Evolutionary conservation across 768 basidiomycete genomes (phyloP).

Genomic region (Mycena metata): DNA sequence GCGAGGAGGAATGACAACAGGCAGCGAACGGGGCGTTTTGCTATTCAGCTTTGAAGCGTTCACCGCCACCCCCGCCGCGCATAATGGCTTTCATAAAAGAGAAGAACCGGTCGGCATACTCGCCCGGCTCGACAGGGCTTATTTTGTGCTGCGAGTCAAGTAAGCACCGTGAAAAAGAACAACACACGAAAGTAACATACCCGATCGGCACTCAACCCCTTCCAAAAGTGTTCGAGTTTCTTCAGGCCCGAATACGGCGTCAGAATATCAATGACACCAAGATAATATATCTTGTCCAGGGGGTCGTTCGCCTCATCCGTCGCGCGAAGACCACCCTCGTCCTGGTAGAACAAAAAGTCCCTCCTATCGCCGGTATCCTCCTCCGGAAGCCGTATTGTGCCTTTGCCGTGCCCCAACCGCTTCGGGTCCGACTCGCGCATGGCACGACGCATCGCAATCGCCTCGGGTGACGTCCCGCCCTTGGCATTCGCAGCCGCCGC

Average conservation of each 20-base stretch:
- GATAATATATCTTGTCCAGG: constrained; percentile 88
- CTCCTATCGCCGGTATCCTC: constrained; percentile 74
- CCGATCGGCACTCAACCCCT: constrained; percentile 87
- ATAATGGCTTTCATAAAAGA: constrained; percentile 88
- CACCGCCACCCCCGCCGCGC: constrained; percentile 81
- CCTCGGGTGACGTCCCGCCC: constrained; percentile 75
- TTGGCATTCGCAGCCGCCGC: constrained; percentile 70
- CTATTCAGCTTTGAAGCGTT: constrained; percentile 51
- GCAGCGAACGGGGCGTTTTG: background rate
- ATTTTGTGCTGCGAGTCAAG: constrained; percentile 82
- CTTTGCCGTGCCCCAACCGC: constrained; percentile 64
- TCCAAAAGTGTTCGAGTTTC: constrained; percentile 92
- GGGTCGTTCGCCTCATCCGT: constrained; percentile 87
- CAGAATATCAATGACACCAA: constrained; percentile 96
- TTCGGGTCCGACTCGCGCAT: constrained; percentile 88
- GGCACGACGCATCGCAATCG: constrained; percentile 86
- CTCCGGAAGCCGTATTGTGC: constrained; percentile 69
- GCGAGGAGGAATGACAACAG: constrained; percentile 3
- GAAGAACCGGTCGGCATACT: constrained; percentile 93
- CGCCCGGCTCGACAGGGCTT: constrained; percentile 88
- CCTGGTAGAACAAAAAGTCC: constrained; percentile 94
- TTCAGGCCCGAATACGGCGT: constrained; percentile 89
- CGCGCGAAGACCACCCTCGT: constrained; percentile 93
- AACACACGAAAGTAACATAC: constrained; percentile 64
- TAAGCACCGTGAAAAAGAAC: constrained; percentile 24